phyloP scores from a whole-genome alignment of 495 filamentous ascomycete genomes.

The Aspergillus sparsus region DNA sequence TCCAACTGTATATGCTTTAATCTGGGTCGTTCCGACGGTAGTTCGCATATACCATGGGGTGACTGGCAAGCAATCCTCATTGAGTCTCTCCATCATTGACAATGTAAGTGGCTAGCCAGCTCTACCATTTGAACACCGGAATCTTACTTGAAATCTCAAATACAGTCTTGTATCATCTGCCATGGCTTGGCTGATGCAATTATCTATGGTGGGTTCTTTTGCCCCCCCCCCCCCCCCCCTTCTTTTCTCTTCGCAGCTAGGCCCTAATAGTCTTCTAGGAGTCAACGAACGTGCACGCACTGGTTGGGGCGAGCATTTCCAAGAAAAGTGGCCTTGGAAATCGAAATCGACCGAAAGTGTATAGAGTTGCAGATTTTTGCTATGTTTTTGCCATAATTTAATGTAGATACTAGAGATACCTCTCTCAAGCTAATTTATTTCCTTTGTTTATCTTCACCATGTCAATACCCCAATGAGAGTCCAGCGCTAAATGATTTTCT shows the following conservation, averaged over 20 bases:
- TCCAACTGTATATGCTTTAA: constrained; percentile 13
- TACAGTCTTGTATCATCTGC: constrained; percentile 13
- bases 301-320: constrained; percentile 1
- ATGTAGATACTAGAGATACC: not conserved
- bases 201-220: constrained; percentile 8
- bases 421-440: not conserved
- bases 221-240: no score
- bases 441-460: no score
- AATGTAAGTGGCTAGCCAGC: constrained; percentile 1
- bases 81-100: constrained; percentile 11
- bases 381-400: not conserved
- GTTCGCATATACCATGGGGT: constrained; percentile 5
- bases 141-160: not conserved
- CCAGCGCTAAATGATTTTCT: no score
- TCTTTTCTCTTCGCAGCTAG: no score
- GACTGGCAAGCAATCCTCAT: not conserved
- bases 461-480: no score
- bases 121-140: no score
- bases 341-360: not conserved
- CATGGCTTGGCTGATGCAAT: constrained; percentile 13
- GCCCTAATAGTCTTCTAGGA: not conserved
- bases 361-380: not conserved
- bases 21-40: constrained; percentile 8
- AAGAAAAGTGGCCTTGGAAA: constrained; percentile 4
- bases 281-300: constrained; percentile 8